Evolutionary conservation across 2,329 filamentous ascomycete species (phyloP), one percentile per base, ranked within the genome.

Genomic region (Cercospora sojina): DNA sequence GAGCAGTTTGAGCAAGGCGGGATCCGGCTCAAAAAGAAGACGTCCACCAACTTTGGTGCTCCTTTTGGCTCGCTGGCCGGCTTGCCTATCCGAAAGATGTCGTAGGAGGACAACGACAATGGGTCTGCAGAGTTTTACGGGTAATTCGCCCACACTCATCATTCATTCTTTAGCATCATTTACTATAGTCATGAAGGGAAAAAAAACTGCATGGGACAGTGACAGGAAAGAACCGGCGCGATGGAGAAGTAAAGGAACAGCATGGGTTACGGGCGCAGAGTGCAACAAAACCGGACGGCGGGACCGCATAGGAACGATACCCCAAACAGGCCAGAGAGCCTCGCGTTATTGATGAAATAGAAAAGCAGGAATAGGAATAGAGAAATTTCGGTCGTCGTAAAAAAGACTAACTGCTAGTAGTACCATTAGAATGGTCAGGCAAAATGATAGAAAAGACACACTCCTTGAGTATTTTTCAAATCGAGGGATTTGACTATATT

Each of bases 11-110:
- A 76, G 29, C 64, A 74, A 57, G 75, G 73, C 49, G 77, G 77
- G 10, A 77, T 79, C 68, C 74, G 71, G 62, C 69, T 79, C 51
- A 77, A 77, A 67, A 78, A 77, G 64, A 78, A 77, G 61, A 66
- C 73, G 1, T 78, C 76, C 59, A 71, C 66, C 35, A 79, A 79
- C 58, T 79, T 79, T 58, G 77, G 77, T 25, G 74, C 76, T 8
- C 77, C 77, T 0, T 75, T 78, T 64, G 77, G 77, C 5, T 70
- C 72, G 49, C 67, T 79, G 27, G 73, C 74, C n/a, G 73, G 73
- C 5, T 75, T 74, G 62, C 73, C 73, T 20, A 61, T 67, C 58
- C 70, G 72, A 55, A 70, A 69, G 38, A 27, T 68, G 41, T 72
- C 72, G 25, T 71, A 70, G 61, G 59, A 65, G 62, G 31, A 59